Base-by-base conservation (phyloP, 352 stramenopile genomes). In the Nothophytophthora sp. region DNA sequence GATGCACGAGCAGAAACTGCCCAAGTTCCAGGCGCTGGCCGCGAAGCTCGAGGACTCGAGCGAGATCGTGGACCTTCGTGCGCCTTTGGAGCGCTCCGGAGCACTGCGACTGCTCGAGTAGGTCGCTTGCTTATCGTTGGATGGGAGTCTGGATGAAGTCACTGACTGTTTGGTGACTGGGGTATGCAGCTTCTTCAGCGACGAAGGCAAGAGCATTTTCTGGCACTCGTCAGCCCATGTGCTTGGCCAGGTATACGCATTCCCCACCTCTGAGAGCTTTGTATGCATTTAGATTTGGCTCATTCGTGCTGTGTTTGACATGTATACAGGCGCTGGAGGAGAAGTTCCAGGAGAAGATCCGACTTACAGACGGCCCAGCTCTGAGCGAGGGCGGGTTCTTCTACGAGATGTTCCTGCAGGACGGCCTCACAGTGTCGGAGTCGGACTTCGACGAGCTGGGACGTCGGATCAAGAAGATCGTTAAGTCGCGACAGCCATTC, bases 181-280 rank as follows among this genome's bases (percentile, higher is more conserved):
- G 18, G 22, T 22, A 13, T 35, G 27, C 55, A 91, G 78, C 50
- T 91, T 91, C 49, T 67, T 64, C 15, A 84, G 59, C 20, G 71
- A 91, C 12, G 68, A 85, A 67, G 81, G 77, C 60, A 88, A 89
- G 55, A 84, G 69, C 39, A 72, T 98, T 4, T 98, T 99, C 63
- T 99, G 97, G 98, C 98, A 99, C 71, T 99, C 96, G n/a, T 98
- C 91, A 1, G 96, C 97, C 1, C 98, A 99, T 67, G 94, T 99
- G n/a, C 80, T 99, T 35, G 98, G 98, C 20, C 93, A 84, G 68
- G 68, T 78, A 43, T 1, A 47, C 24, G 11, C 29, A 0, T 19
- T 33, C n/a, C n/a, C n/a, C n/a, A n/a, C n/a, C n/a, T n/a, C n/a
- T n/a, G n/a, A n/a, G n/a, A n/a, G 36, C 36, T 27, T 10, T 42